Base-by-base conservation (phyloP, 257 asterid species). In the Orobanche coerulescens region DNA sequence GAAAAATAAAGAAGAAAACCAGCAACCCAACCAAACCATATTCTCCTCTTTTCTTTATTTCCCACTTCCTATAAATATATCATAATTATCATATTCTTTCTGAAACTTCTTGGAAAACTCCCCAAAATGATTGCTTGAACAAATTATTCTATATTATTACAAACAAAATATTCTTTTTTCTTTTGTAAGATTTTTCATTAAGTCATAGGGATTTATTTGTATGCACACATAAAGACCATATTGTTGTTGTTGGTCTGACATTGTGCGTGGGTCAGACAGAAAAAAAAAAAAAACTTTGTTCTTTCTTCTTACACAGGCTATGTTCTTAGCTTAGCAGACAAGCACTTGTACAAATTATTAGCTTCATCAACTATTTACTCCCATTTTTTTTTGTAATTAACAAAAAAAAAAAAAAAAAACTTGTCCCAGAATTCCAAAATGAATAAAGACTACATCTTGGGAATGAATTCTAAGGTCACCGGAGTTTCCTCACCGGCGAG, bases 271-370 rank as follows among this genome's bases (percentile, higher is more conserved):
- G 86, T 71, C 92, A 76, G 82, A 84, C 3, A 30, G 36, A 7
- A 30, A 30, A 30, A 37, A 37, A 61, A 7, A 30, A 30, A 30
- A 37, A 37, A 61, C 49, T 75, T 75, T 78, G 73, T 83, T 80
- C 84, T 72, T 89, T 77, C 91, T 80, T 83, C 80, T 28, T 76
- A 63, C 80, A 64, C 70, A 59, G 71, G 71, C 70, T 37, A 65
- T 86, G 92, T 81, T 86, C 90, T 90, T 86, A 76, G 69, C 94
- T 84, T 90, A 81, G 79, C 88, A 81, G 79, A 84, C 88, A 84
- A 82, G 91, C 81, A 81, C 71, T 62, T 25, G 37, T n/a, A n/a
- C n/a, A n/a, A n/a, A 18, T 22, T 59, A 18, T 67, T 71, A 46
- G 46, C 68, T 62, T 70, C 73, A 51, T 28, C n/a, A n/a, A 54